Evolutionary conservation across 139 green algal species (phyloP).

Genomic region (Tetradesmus lagerheimii): DNA sequence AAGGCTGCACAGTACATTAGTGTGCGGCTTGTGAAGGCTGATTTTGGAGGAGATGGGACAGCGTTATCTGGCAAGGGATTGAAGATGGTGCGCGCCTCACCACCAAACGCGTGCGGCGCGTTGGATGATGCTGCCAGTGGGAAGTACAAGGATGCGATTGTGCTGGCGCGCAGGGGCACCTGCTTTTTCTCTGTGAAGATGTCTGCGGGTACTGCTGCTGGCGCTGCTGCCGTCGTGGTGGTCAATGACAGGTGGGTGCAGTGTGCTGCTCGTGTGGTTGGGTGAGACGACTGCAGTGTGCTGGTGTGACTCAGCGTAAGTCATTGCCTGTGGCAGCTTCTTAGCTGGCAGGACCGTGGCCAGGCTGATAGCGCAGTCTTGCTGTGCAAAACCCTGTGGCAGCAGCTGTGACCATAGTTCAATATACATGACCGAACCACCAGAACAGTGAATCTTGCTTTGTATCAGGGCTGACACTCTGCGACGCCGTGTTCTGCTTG

Average conservation of each 20-base stretch:
- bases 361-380: too few species aligned
- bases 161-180: slow-evolving; percentile 73
- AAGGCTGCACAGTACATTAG: background rate
- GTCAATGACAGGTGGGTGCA: slow-evolving; percentile 71
- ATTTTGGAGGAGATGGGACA: slow-evolving; percentile 14
- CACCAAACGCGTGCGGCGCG: slow-evolving; percentile 19
- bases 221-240: slow-evolving; percentile 77
- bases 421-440: too few species aligned
- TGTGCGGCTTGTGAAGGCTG: slow-evolving; percentile 36
- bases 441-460: too few species aligned
- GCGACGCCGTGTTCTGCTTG: too few species aligned
- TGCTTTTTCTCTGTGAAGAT: slow-evolving; percentile 82
- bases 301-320: too few species aligned
- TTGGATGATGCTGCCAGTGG: background rate
- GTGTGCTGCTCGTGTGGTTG: background rate
- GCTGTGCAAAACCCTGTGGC: too few species aligned
- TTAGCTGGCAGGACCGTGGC: too few species aligned
- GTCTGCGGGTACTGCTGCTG: slow-evolving; percentile 66
- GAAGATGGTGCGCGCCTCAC: slow-evolving; percentile 26
- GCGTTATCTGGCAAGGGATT: slow-evolving; percentile 40
- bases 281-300: too few species aligned
- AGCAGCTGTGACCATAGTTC: too few species aligned
- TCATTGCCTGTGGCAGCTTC: too few species aligned
- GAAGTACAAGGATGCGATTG: slow-evolving; percentile 45
- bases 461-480: too few species aligned